Percentiles rank a stretch among this genome's conserved stretches.
phyloP scores from a whole-genome alignment of 345 rosid species.

The Bruguiera gymnorhiza region DNA sequence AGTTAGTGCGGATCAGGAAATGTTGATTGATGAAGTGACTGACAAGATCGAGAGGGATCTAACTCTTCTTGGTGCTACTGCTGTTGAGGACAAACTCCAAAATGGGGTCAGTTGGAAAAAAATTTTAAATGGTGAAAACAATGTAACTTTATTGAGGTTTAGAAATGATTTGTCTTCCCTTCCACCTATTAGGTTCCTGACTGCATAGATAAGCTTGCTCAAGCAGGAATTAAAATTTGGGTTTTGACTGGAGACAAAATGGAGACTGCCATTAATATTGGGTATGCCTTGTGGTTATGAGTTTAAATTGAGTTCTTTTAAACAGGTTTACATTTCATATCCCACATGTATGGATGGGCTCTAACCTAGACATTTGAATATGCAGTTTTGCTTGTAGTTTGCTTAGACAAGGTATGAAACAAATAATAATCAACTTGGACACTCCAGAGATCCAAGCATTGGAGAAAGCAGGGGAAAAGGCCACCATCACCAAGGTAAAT shows the following conservation, averaged over 20 bases:
- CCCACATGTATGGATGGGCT: neutral
- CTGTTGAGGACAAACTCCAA: slow-evolving; percentile 97
- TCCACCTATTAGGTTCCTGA: slow-evolving; percentile 67
- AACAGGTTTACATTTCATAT: neutral
- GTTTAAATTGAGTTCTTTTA: neutral
- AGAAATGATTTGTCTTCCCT: slow-evolving; percentile 15
- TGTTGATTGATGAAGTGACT: slow-evolving; percentile 57
- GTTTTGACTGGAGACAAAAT: slow-evolving; percentile 96
- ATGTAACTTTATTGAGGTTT: slow-evolving; percentile 2
- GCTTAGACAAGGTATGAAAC: slow-evolving; percentile 96
- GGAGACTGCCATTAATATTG: slow-evolving; percentile 98
- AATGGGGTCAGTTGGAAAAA: slow-evolving; percentile 65
- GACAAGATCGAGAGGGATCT: slow-evolving; percentile 71
- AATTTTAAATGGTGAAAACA: slow-evolving; percentile 4
- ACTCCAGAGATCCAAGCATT: slow-evolving; percentile 57
- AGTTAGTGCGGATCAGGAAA: slow-evolving; percentile 65
- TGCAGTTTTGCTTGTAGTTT: slow-evolving; percentile 90
- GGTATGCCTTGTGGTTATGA: slow-evolving; percentile 42
- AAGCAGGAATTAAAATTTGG: slow-evolving; percentile 98
- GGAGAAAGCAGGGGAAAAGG: slow-evolving; percentile 70
- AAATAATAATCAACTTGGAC: slow-evolving; percentile 75
- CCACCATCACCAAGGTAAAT: slow-evolving; percentile 56
- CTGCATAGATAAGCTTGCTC: slow-evolving; percentile 95
- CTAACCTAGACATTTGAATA: slow-evolving; percentile 25
- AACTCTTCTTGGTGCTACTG: slow-evolving; percentile 89